Evolutionary conservation across 805 yeast species (phyloP).

Genomic region (Lipomyces starkeyi): DNA sequence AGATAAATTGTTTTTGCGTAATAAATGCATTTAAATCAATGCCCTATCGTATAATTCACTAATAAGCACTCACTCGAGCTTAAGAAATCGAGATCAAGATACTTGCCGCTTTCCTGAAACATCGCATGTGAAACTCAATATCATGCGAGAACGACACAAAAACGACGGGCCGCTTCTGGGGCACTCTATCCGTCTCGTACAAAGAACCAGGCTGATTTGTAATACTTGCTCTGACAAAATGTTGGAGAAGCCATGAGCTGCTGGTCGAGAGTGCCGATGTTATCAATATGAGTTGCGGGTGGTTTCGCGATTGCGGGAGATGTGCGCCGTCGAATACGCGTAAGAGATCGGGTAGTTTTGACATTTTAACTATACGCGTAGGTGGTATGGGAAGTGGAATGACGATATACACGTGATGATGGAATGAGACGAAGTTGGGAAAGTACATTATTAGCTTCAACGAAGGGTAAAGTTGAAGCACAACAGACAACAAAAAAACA

Average conservation of each 20-base stretch:
- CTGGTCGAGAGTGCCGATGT: constrained; percentile 18
- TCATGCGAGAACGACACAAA: constrained; percentile 29
- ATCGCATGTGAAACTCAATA: constrained; percentile 20
- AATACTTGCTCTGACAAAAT: constrained; percentile 16
- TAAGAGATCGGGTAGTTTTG: constrained; percentile 21
- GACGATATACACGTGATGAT: neutral
- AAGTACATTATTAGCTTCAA: neutral
- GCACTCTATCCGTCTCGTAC: neutral
- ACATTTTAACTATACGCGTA: constrained; percentile 10
- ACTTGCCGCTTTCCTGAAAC: constrained; percentile 25
- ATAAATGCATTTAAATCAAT: constrained; percentile 9
- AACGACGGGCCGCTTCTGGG: constrained; percentile 11
- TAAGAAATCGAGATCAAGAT: neutral
- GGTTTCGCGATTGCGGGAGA: constrained; percentile 11
- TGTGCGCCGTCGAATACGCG: constrained; percentile 29
- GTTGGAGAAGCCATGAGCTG: constrained; percentile 33
- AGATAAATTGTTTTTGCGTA: constrained; percentile 11
- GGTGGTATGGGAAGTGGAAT: neutral
- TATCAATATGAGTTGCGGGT: constrained; percentile 15
- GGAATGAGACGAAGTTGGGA: neutral
- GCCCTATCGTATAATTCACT: constrained; percentile 16
- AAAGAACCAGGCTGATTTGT: neutral
- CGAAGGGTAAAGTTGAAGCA: neutral
- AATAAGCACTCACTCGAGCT: neutral
- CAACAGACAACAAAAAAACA: neutral